A percentile compares a stretch with the other conserved stretches of the same genome.
These are phyloP conservation scores for Phytophthora pseudosyringae DNA, from an alignment of 352 stramenopile genomes.

Conservation along the genomic window DNA sequence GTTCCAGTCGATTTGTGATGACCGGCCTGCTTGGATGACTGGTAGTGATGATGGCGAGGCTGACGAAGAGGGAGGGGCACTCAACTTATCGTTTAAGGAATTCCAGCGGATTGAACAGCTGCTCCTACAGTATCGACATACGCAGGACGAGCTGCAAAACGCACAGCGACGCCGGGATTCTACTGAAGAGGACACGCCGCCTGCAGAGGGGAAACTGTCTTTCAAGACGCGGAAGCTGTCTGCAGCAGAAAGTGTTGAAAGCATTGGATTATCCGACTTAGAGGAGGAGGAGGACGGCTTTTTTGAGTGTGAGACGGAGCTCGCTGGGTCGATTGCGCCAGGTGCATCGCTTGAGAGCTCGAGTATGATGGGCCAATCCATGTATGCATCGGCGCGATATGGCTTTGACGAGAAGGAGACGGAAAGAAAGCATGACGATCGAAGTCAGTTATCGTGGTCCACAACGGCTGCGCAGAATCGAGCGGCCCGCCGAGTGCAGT, in stretches of 20 bases:
- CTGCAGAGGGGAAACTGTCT: conserved; percentile 19
- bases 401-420: conserved; percentile 47
- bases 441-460: conserved; percentile 37
- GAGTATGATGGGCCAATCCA: conserved; percentile 76
- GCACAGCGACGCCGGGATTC: conserved; percentile 38
- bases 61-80: conserved; percentile 23
- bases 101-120: conserved; percentile 89
- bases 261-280: conserved; percentile 80
- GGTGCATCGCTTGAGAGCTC: conserved; percentile 38
- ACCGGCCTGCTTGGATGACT: conserved; percentile 62
- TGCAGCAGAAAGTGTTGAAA: conserved; percentile 80
- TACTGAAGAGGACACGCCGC: conserved; percentile 1
- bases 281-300: conserved; percentile 82
- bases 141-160: conserved; percentile 64
- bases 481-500: conserved; percentile 54
- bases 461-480: conserved; percentile 45
- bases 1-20: conserved; percentile 81
- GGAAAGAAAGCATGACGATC: conserved; percentile 27
- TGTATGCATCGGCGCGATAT: conserved; percentile 83
- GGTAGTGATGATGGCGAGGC: conserved; percentile 43
- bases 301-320: conserved; percentile 82
- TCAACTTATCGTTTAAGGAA: conserved; percentile 79
- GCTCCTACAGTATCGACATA: conserved; percentile 80
- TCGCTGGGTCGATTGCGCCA: conserved; percentile 45
- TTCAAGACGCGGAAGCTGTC: conserved; percentile 62